Percentiles rank a stretch among this genome's conserved stretches.
Evolutionary conservation across 2,329 filamentous ascomycete species (phyloP).

Genomic region (Paecilomyces sp.): DNA sequence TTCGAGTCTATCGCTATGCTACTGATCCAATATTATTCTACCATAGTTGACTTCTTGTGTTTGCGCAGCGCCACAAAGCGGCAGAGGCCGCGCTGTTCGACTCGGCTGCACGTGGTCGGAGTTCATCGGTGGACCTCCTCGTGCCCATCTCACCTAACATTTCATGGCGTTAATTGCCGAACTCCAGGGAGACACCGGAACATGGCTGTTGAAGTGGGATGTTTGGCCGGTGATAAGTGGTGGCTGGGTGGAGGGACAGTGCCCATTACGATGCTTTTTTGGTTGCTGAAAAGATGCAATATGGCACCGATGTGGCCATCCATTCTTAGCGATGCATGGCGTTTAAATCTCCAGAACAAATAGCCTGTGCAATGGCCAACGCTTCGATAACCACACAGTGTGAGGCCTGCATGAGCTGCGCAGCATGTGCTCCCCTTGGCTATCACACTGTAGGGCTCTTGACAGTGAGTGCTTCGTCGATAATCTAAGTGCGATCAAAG

Average conservation of each 20-base stretch:
- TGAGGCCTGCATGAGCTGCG: not conserved
- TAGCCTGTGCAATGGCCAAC: not conserved
- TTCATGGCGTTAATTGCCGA: not conserved
- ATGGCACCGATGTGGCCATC: not conserved
- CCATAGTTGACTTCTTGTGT: not conserved
- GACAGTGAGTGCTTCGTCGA: not conserved
- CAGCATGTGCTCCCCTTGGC: not conserved
- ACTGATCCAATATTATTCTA: not conserved
- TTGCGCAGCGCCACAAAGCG: not conserved
- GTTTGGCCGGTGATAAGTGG: not conserved
- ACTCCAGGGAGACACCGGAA: not conserved
- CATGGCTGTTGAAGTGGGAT: not conserved
- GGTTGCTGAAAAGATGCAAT: not conserved
- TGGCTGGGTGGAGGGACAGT: not conserved
- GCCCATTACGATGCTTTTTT: not conserved
- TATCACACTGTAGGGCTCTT: not conserved
- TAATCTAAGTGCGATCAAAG: not conserved
- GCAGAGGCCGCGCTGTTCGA: not conserved
- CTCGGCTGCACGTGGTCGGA: not conserved
- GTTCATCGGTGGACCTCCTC: not conserved
- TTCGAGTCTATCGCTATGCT: not conserved
- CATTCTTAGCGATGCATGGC: no score
- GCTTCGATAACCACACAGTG: not conserved
- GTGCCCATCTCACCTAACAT: not conserved
- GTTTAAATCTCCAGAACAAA: no score